Evolutionary conservation across 23 red algal species (phyloP), one percentile per base, ranked within the genome.

Genomic region (Chondrus crispus): DNA sequence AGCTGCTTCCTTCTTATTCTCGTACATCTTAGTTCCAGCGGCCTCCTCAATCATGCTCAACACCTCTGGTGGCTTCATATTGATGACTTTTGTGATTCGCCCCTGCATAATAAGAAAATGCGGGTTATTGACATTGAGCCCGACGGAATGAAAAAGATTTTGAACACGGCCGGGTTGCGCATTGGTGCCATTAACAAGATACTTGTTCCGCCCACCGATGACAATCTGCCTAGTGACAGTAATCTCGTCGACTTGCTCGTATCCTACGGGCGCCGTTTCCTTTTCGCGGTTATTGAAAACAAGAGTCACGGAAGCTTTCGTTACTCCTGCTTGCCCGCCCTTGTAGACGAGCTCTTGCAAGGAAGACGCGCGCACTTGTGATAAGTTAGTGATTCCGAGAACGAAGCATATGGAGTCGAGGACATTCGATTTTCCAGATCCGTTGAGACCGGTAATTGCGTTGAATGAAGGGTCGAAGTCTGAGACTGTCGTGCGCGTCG

Each of bases 31-130:
- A 28, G 97, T 99, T 14, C 97, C 97, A 26, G 97, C 97, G 4
- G 97, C 97, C 81, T 99, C 97, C 68, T 99, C 97, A 3, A 99
- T 83, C 97, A 99, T 95, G 37, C 62, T 35, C 74, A 99, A 51
- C 35, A 99, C 85, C 84, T 96, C 97, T 13, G 40, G 68, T 16
- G 97, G 97, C 74, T 99, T 99, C 97, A 99, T 99, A 64, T 94
- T 92, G 68, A 99, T 96, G 2, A 99, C 97, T 82, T 96, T 99
- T 40, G 97, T 99, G 57, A 99, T 99, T 40, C 97, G 69, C 13
- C 97, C 97, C 77, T 99, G 97, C 97, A 99, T 99, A 57, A 99
- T 99, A 46, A 99, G 94, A 82, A 99, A 99, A 82, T 99, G 97
- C 1, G 97, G 97, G 46, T 99, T 99, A 74, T 99, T 99, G 6